These are phyloP conservation scores for Aspergillus clavatus DNA, from an alignment of 2,329 filamentous ascomycete genomes.

Conservation along the genomic window DNA sequence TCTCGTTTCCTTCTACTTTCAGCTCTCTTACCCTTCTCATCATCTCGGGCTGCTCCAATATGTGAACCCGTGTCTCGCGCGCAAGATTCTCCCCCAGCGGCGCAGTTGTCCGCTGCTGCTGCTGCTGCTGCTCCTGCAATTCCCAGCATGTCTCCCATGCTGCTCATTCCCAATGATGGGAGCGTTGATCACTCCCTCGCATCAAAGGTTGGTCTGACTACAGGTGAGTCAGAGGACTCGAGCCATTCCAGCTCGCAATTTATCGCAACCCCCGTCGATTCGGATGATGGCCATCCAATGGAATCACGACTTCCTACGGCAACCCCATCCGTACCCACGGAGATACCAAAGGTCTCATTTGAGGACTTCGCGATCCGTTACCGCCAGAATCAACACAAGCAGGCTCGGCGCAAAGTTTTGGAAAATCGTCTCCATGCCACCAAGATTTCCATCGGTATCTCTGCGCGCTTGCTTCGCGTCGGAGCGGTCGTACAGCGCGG, in stretches of 20 bases:
- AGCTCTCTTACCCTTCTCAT: slow-evolving; percentile 22
- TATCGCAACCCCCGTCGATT: slow-evolving; percentile 16
- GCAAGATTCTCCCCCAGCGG: slow-evolving; percentile 22
- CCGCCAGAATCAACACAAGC: slow-evolving; percentile 40
- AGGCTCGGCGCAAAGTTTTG: slow-evolving; percentile 37
- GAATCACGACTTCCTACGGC: slow-evolving; percentile 6
- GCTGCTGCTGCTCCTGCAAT: slow-evolving; percentile 14
- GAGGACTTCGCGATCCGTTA: slow-evolving; percentile 42
- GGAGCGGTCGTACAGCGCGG: slow-evolving; percentile 40
- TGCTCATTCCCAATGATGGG: slow-evolving; percentile 10
- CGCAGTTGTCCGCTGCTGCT: slow-evolving; percentile 12
- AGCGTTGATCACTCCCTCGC: slow-evolving; percentile 9
- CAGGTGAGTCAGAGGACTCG: slow-evolving; percentile 35
- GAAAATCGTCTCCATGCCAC: slow-evolving; percentile 38
- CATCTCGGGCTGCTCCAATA: slow-evolving; percentile 26
- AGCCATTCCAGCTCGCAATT: slow-evolving; percentile 25
- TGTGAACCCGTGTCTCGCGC: slow-evolving; percentile 29
- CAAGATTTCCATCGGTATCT: slow-evolving; percentile 41
- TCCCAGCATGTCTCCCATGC: slow-evolving; percentile 20
- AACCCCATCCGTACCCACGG: slow-evolving; percentile 13
- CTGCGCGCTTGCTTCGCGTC: slow-evolving; percentile 40
- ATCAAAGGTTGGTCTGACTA: slow-evolving; percentile 19
- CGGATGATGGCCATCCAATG: slow-evolving; percentile 16
- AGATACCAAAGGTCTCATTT: slow-evolving; percentile 33
- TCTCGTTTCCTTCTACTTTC: slow-evolving; percentile 8